phyloP scores from a whole-genome alignment of 257 asterid genomes.

The Prunella vulgaris region DNA sequence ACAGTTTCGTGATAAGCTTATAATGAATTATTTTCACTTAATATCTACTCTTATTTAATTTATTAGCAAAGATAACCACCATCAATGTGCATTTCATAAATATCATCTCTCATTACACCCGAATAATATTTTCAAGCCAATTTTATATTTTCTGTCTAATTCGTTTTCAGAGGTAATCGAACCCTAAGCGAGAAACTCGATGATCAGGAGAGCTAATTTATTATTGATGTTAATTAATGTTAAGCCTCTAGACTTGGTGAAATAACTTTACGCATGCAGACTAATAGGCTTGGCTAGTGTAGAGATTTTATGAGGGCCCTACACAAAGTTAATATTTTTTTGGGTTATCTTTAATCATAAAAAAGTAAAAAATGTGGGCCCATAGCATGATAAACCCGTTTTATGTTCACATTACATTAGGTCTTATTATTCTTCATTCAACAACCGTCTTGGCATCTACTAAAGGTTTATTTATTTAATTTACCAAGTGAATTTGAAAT shows the following conservation, averaged over 20 bases:
- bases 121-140: too few relatives aligned
- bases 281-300: constrained; percentile 11
- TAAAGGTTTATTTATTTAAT: neutral
- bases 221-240: neutral
- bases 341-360: constrained; percentile 24
- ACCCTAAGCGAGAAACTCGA: too few relatives aligned
- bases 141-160: too few relatives aligned
- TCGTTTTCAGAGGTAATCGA: too few relatives aligned
- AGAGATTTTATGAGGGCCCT: constrained; percentile 25
- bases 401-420: constrained; percentile 33
- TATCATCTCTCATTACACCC: too few relatives aligned
- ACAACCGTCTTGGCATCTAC: neutral
- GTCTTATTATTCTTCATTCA: neutral
- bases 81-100: too few relatives aligned
- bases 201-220: too few relatives aligned
- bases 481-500: neutral
- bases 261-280: constrained; percentile 32
- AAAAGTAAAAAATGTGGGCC: constrained; percentile 33
- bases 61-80: too few relatives aligned
- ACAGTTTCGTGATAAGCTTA: too few relatives aligned
- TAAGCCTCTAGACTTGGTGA: constrained; percentile 15
- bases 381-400: constrained; percentile 36
- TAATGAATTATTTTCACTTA: too few relatives aligned
- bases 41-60: too few relatives aligned
- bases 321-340: constrained; percentile 23